Percentiles rank a stretch among this genome's conserved stretches.
These are phyloP conservation scores for Ceratocystis cubensis DNA, from an alignment of 2,329 filamentous ascomycete species.

Conservation along the genomic window DNA sequence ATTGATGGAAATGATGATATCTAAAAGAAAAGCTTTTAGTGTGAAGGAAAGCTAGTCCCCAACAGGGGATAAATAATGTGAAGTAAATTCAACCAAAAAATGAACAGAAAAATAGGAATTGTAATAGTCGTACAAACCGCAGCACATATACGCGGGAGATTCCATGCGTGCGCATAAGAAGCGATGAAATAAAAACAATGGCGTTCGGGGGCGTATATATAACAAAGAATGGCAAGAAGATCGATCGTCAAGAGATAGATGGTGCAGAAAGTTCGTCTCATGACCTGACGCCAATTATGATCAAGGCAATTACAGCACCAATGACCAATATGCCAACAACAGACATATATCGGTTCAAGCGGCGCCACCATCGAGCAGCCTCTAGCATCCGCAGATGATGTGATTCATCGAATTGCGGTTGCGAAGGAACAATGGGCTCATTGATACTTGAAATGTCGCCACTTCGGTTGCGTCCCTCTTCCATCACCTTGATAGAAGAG, in stretches of 20 bases:
- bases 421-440: conserved; percentile 11
- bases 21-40: conserved; percentile 6
- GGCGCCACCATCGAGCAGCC: conserved; percentile 48
- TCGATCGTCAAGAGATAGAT: background rate
- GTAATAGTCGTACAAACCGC: conserved; percentile 13
- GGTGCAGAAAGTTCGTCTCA: background rate
- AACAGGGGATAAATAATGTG: background rate
- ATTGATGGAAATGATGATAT: conserved; percentile 5
- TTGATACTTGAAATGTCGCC: conserved; percentile 10
- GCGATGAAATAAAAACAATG: conserved; percentile 17
- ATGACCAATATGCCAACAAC: conserved; percentile 43
- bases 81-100: conserved; percentile 19
- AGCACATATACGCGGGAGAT: background rate
- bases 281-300: conserved; percentile 37
- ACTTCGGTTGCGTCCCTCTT: conserved; percentile 29
- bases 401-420: conserved; percentile 12
- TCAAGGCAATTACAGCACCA: conserved; percentile 39
- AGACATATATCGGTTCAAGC: conserved; percentile 46
- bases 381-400: conserved; percentile 26
- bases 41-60: background rate
- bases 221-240: conserved; percentile 18
- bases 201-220: background rate
- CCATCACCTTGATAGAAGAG: conserved; percentile 37
- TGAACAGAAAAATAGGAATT: conserved; percentile 18
- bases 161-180: conserved; percentile 10